Evolutionary conservation across 805 yeast genomes (phyloP), one percentile per base, ranked within the genome.

Genomic region (Sungouiozyma intestinalis): DNA sequence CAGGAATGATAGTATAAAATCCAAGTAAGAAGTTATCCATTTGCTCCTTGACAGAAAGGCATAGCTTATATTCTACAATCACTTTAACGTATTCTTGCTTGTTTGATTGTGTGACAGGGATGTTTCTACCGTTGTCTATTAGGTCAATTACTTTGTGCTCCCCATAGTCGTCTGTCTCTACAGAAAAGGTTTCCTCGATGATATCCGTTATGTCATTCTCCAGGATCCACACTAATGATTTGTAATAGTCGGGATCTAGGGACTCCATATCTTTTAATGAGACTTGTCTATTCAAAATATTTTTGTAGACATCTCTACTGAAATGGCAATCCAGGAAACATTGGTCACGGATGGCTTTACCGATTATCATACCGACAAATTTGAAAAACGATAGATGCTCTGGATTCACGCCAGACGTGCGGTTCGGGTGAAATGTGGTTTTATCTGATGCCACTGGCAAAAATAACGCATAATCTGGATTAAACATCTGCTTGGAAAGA

Each of bases 201-300:
- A 92, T 81, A 61, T 88, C 97, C 0, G 97, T 90, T 41, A 92
- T 90, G 63, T 92, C 96, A 64, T 92, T 92, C 53, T 90, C 95
- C 42, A 92, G 66, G 84, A 92, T 92, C 98, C 98, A 92, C 55
- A 81, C 73, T 54, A 92, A 66, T 2, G 96, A 85, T 61, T 88
- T 90, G 66, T 82, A 87, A 58, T 92, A 92, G 47, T 86, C 96
- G 44, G 85, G 69, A 60, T 92, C 99, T 46, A 92, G 69, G 0
- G 88, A 82, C 58, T 92, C 97, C 86, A 92, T 82, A 57, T 92
- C 99, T 53, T 85, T 85, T 53, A 92, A 70, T 0, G 94, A 76
- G 8, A 88, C 95, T 1, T 81, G 71, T 45, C 79, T 74, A 3
- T 92, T 85, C 38, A 92, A 67, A 39, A 92, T 76, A 48, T 81